These are phyloP conservation scores for Euphorbia pulcherrima DNA, from an alignment of 345 rosid species.

Conservation along the genomic window DNA sequence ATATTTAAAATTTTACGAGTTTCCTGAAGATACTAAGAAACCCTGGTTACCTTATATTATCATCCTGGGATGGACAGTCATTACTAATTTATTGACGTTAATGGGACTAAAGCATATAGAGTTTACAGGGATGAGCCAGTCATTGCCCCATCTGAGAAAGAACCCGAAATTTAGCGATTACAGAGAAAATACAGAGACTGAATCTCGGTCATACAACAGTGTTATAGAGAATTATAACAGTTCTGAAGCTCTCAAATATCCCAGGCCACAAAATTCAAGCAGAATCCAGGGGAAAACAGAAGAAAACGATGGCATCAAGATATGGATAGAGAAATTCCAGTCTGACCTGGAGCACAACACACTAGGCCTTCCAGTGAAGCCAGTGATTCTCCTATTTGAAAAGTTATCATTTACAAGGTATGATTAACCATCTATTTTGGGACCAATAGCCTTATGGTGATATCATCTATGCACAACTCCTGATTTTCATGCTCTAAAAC, in stretches of 20 bases:
- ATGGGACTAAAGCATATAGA: conserved; percentile 29
- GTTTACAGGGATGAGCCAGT: conserved; percentile 22
- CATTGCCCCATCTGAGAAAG: conserved; percentile 22
- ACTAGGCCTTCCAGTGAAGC: conserved; percentile 28
- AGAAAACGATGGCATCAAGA: conserved; percentile 9
- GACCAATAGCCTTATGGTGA: too few relatives aligned
- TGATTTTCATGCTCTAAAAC: background rate
- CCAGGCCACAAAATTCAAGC: conserved; percentile 7
- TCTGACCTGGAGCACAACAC: conserved; percentile 19
- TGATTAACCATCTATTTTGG: conserved; percentile 1
- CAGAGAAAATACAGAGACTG: conserved; percentile 7
- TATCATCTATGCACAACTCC: background rate
- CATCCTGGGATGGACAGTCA: conserved; percentile 22
- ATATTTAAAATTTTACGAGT: conserved; percentile 26
- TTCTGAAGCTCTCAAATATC: background rate
- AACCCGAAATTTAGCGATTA: conserved; percentile 7
- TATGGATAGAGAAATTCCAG: conserved; percentile 16
- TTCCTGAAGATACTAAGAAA: conserved; percentile 20
- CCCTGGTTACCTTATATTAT: conserved; percentile 28
- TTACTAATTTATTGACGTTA: conserved; percentile 27
- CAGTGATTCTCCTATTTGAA: conserved; percentile 25
- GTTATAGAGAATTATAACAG: background rate
- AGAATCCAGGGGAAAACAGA: background rate
- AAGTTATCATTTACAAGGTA: conserved; percentile 33
- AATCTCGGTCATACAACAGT: conserved; percentile 11